phyloP scores from a whole-genome alignment of 306 rosid genomes.

The Bauhinia variegata region DNA sequence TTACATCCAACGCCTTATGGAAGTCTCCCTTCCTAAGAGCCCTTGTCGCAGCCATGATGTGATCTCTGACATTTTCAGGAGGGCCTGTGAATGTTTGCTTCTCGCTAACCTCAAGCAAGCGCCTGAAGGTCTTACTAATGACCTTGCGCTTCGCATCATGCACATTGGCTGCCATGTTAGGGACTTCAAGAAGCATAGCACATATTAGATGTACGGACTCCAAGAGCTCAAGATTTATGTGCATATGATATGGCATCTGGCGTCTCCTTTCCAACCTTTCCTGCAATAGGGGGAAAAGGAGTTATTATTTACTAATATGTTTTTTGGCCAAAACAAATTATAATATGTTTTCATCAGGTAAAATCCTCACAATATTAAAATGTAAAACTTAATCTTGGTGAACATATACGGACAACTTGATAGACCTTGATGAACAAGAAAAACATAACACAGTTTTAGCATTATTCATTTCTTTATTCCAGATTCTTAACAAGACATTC shows the following conservation, averaged over 20 bases:
- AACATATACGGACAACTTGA: neutral
- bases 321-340: too few species aligned
- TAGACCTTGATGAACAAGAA: too few species aligned
- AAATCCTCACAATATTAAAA: slow-evolving; percentile 11
- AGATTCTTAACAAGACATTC: neutral
- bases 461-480: neutral
- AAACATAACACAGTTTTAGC: too few species aligned
- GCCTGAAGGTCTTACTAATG: slow-evolving; percentile 79
- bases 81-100: slow-evolving; percentile 91
- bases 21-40: slow-evolving; percentile 78
- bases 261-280: slow-evolving; percentile 97
- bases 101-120: slow-evolving; percentile 79
- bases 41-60: slow-evolving; percentile 91
- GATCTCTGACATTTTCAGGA: slow-evolving; percentile 93
- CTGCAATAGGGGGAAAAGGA: slow-evolving; percentile 44
- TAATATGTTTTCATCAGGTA: neutral
- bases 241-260: slow-evolving; percentile 99
- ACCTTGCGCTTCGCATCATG: slow-evolving; percentile 78
- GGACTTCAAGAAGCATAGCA: slow-evolving; percentile 98
- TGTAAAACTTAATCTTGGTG: neutral
- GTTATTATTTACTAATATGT: neutral
- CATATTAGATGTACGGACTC: slow-evolving; percentile 90
- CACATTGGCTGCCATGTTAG: slow-evolving; percentile 83
- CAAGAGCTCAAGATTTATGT: slow-evolving; percentile 92
- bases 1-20: slow-evolving; percentile 66